Conservation (phyloP, 495 filamentous ascomycete genomes). For the Penicillium arizonense region DNA sequence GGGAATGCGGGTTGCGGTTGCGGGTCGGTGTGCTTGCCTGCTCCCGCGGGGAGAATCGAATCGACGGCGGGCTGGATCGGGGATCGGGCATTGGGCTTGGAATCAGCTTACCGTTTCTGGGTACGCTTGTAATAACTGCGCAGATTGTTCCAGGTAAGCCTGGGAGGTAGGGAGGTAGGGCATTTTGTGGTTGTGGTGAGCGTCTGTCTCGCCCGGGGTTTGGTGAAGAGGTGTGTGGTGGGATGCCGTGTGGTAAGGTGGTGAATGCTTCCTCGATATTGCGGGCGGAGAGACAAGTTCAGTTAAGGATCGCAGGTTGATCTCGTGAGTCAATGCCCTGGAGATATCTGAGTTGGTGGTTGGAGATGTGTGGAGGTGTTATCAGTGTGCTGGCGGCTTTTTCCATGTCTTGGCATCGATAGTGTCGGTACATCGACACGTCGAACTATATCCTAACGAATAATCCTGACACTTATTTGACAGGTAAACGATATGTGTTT, state of each 20-base stretch:
- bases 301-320: not conserved
- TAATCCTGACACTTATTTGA: no score
- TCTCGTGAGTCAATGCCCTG: not conserved
- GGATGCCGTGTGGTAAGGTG: not conserved
- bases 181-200: conserved; percentile 41
- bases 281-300: not conserved
- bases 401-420: conserved; percentile 29
- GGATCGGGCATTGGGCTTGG: not conserved
- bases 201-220: conserved; percentile 14
- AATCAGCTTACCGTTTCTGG: conserved; percentile 55
- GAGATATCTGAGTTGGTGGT: not conserved
- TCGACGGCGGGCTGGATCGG: not conserved
- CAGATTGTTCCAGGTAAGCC: conserved; percentile 63
- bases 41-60: not conserved
- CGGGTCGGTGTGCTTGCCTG: conserved; percentile 1
- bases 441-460: not conserved
- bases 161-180: conserved; percentile 59
- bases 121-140: conserved; percentile 59
- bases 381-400: conserved; percentile 25
- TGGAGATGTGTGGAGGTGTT: conserved; percentile 9
- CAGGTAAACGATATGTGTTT: no score
- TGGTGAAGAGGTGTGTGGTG: not conserved
- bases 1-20: conserved; percentile 1
- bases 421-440: no score
- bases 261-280: not conserved